Percentiles rank a stretch among this genome's conserved stretches.
phyloP scores from a whole-genome alignment of 129 eudicot species.

The Lactuca sativa region DNA sequence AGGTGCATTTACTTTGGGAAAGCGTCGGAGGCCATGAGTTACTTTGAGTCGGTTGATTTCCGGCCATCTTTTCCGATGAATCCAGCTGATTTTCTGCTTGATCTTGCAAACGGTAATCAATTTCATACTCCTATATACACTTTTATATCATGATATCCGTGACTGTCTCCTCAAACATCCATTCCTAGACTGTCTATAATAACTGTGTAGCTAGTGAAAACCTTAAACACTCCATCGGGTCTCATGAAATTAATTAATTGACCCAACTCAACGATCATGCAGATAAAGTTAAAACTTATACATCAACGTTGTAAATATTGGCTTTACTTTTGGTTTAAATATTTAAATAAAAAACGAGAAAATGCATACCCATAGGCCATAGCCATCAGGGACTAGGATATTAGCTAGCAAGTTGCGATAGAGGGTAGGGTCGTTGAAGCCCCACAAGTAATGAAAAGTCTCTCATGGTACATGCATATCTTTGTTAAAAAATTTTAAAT shows the following conservation, averaged over 20 bases:
- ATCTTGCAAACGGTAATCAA: conserved; percentile 95
- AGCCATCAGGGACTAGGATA: not conserved
- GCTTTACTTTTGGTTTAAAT: not conserved
- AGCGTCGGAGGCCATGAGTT: conserved; percentile 63
- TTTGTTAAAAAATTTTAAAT: too few relatives aligned
- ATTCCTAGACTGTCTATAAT: not conserved
- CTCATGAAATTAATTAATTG: conserved; percentile 1
- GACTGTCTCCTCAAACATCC: too few relatives aligned
- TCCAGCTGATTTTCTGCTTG: conserved; percentile 95
- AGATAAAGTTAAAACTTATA: not conserved
- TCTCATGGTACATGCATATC: not conserved
- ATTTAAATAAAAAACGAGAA: too few relatives aligned
- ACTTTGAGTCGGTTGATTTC: conserved; percentile 63
- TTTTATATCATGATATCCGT: too few relatives aligned
- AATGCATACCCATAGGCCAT: not conserved
- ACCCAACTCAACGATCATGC: not conserved
- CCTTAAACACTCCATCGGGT: conserved; percentile 7
- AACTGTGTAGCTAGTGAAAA: not conserved
- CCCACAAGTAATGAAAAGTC: not conserved
- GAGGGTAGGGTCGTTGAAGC: not conserved
- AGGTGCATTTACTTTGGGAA: conserved; percentile 71
- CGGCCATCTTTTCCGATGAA: conserved; percentile 88
- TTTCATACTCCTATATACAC: not conserved
- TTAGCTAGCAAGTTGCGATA: not conserved
- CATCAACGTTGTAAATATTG: not conserved